phyloP scores from a whole-genome alignment of 108 stramenopile species.

The Pseudonitzschia multiseries region DNA sequence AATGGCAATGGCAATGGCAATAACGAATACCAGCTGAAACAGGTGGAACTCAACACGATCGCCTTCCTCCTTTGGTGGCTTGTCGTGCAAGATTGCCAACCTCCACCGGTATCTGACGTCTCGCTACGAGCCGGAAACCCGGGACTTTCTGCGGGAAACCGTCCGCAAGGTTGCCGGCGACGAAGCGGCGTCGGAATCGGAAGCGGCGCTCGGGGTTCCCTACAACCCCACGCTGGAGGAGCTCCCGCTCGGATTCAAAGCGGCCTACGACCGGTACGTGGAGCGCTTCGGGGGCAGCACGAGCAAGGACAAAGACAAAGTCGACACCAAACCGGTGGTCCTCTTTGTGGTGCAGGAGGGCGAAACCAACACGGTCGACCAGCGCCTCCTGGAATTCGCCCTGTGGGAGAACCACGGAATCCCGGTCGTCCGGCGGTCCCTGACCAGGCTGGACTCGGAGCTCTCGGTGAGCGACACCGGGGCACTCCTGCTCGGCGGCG shows the following conservation, averaged over 20 bases:
- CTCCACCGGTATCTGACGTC: constrained; percentile 70
- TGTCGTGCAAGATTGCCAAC: constrained; percentile 63
- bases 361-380: constrained; percentile 96
- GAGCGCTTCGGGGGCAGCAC: constrained; percentile 22
- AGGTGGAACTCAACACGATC: constrained; percentile 99
- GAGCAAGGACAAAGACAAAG: constrained; percentile 7
- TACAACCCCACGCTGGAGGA: constrained; percentile 73
- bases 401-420: constrained; percentile 81
- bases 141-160: constrained; percentile 52
- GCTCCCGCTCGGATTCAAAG: constrained; percentile 70
- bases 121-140: constrained; percentile 40
- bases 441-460: constrained; percentile 49
- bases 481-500: constrained; percentile 32
- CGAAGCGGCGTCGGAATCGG: constrained; percentile 11
- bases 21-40: constrained; percentile 50
- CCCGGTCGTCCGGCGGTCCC: constrained; percentile 74
- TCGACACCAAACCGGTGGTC: constrained; percentile 58
- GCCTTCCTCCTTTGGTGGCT: constrained; percentile 92
- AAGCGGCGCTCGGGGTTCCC: constrained; percentile 62
- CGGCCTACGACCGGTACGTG: constrained; percentile 73
- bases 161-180: constrained; percentile 36
- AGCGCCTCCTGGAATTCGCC: constrained; percentile 89
- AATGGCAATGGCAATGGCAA: constrained; percentile 22
- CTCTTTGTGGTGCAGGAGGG: constrained; percentile 94
- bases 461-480: constrained; percentile 53